A percentile compares a stretch with the other conserved stretches of the same genome.
Conservation (phyloP, 331 rosid genomes). For the Quercus phellos region DNA sequence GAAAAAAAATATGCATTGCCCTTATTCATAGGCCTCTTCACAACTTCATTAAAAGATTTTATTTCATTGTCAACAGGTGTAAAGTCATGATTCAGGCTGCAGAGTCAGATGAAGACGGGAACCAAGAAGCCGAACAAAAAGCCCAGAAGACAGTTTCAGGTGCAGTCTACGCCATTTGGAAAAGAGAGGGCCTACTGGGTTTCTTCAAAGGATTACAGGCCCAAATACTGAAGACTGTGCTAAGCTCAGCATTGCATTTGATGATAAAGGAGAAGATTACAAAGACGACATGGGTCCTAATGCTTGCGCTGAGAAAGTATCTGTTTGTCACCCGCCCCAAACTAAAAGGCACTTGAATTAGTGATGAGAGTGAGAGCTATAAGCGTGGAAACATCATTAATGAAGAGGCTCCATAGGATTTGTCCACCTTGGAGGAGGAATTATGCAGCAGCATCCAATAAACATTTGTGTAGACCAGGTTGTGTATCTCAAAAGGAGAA, state of each 20-base stretch:
- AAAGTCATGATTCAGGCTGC: slow-evolving; percentile 92
- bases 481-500: slow-evolving; percentile 10
- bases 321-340: slow-evolving; percentile 39
- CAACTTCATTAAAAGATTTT: not conserved
- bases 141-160: slow-evolving; percentile 63
- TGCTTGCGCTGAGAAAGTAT: slow-evolving; percentile 57
- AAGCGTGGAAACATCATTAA: slow-evolving; percentile 2
- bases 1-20: not conserved
- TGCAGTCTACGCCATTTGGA: slow-evolving; percentile 68
- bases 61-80: slow-evolving; percentile 53
- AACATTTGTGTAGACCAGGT: slow-evolving; percentile 8
- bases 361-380: slow-evolving; percentile 1
- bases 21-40: slow-evolving; percentile 11
- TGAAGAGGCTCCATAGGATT: slow-evolving; percentile 19
- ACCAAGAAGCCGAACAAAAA: slow-evolving; percentile 34
- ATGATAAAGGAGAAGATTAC: slow-evolving; percentile 93
- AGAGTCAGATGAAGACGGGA: slow-evolving; percentile 44
- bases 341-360: slow-evolving; percentile 47
- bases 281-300: slow-evolving; percentile 66
- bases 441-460: slow-evolving; percentile 15
- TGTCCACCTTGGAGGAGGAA: slow-evolving; percentile 18
- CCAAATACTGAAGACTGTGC: slow-evolving; percentile 86
- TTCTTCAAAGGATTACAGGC: slow-evolving; percentile 91
- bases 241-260: slow-evolving; percentile 81
- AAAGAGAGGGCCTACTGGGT: slow-evolving; percentile 74